Evolutionary conservation across 306 rosid species (phyloP).

Genomic region (Carpinus fangiana): DNA sequence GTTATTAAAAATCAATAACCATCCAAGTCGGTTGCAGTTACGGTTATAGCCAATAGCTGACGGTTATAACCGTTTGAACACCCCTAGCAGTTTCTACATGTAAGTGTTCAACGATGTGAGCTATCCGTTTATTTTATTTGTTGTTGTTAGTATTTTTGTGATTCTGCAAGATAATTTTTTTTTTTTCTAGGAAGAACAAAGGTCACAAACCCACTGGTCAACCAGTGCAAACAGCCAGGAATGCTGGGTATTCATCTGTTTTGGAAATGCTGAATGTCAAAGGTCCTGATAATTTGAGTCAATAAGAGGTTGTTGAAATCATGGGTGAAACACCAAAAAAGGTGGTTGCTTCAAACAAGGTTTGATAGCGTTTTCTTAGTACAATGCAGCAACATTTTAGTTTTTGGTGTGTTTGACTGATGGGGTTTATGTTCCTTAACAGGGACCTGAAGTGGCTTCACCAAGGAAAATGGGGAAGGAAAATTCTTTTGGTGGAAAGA

Average conservation of each 20-base stretch:
- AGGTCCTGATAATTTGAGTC: constrained; percentile 27
- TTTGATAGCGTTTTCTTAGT: constrained; percentile 9
- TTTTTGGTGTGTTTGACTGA: not conserved
- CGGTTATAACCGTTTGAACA: too few relatives aligned
- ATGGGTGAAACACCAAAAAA: constrained; percentile 17
- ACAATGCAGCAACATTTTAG: not conserved
- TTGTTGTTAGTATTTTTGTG: not conserved
- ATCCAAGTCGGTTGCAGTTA: too few relatives aligned
- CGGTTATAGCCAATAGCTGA: too few relatives aligned
- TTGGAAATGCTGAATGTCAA: constrained; percentile 49
- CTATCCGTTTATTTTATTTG: not conserved
- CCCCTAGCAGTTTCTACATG: constrained; percentile 82
- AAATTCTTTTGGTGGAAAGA: constrained; percentile 37
- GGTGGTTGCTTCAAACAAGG: constrained; percentile 29
- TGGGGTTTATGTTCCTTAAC: constrained; percentile 3
- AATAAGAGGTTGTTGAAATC: constrained; percentile 9
- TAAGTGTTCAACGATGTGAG: constrained; percentile 24
- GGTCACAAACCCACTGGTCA: constrained; percentile 75
- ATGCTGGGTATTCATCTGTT: constrained; percentile 58
- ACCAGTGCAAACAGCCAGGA: constrained; percentile 47
- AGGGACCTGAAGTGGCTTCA: constrained; percentile 35
- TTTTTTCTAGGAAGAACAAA: constrained; percentile 52
- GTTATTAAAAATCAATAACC: too few relatives aligned
- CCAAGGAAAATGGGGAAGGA: constrained; percentile 53
- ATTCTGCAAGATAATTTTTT: constrained; percentile 8